phyloP scores from a whole-genome alignment of 2,329 filamentous ascomycete species.

The Camillea tinctor region DNA sequence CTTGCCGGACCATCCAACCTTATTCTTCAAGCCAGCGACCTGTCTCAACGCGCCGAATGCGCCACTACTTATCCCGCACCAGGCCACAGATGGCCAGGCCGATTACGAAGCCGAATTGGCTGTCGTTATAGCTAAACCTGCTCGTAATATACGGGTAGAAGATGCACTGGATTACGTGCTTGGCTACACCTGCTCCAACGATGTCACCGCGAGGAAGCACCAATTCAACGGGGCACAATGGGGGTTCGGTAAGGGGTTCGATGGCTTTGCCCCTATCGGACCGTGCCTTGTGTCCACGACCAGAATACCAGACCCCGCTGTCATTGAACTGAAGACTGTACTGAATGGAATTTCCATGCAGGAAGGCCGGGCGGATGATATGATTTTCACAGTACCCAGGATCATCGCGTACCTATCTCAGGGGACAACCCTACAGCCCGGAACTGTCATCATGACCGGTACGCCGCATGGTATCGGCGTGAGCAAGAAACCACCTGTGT shows the following conservation, averaged over 20 bases:
- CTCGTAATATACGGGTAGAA: slow-evolving; percentile 40
- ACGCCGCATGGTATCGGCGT: slow-evolving; percentile 20
- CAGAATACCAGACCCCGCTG: not conserved
- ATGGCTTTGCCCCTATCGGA: slow-evolving; percentile 46
- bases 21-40: slow-evolving; percentile 42
- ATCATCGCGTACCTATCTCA: slow-evolving; percentile 25
- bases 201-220: slow-evolving; percentile 44
- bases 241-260: slow-evolving; percentile 49
- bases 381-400: slow-evolving; percentile 32
- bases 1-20: slow-evolving; percentile 25
- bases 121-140: slow-evolving; percentile 9
- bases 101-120: slow-evolving; percentile 40
- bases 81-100: slow-evolving; percentile 38
- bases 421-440: slow-evolving; percentile 25
- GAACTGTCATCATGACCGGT: slow-evolving; percentile 30
- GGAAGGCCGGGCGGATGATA: slow-evolving; percentile 19
- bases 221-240: slow-evolving; percentile 48
- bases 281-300: slow-evolving; percentile 36
- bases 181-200: slow-evolving; percentile 47
- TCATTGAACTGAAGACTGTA: slow-evolving; percentile 14
- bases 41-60: slow-evolving; percentile 30
- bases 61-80: slow-evolving; percentile 37
- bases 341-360: slow-evolving; percentile 26
- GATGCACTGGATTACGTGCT: slow-evolving; percentile 43
- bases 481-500: slow-evolving; percentile 10